phyloP scores from a whole-genome alignment of 225 moss, liverwort and hornwort genomes.

The Physcomitrellopsis africana region DNA sequence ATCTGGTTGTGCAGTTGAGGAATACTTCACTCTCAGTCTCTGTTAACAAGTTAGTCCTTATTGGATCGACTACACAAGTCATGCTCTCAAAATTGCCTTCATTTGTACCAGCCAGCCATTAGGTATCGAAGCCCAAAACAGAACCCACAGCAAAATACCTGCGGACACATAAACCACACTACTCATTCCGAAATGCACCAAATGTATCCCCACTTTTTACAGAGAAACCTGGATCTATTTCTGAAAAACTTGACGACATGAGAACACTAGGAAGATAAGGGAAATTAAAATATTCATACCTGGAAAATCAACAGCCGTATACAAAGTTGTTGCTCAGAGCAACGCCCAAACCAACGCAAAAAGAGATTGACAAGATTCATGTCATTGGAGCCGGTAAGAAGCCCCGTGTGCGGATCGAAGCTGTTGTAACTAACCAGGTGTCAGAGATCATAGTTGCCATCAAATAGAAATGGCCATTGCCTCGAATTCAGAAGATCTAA shows the following conservation, averaged over 20 bases:
- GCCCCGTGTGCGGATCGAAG: conserved; percentile 79
- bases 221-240: background rate
- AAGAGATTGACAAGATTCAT: conserved; percentile 96
- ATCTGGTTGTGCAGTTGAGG: conserved; percentile 22
- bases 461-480: background rate
- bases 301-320: conserved; percentile 84
- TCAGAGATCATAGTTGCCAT: conserved; percentile 17
- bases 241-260: conserved; percentile 4
- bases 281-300: conserved; percentile 39
- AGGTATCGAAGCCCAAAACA: conserved; percentile 82
- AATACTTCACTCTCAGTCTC: conserved; percentile 23
- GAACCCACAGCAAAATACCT: conserved; percentile 74
- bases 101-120: conserved; percentile 98
- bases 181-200: background rate
- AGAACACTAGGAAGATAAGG: background rate
- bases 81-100: conserved; percentile 25
- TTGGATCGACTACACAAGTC: conserved; percentile 18
- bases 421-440: conserved; percentile 39
- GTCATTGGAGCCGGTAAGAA: conserved; percentile 89
- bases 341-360: conserved; percentile 84
- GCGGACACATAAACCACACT: conserved; percentile 33
- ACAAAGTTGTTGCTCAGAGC: conserved; percentile 86
- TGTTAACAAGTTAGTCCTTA: conserved; percentile 24
- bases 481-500: background rate
- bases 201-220: background rate